phyloP scores from a whole-genome alignment of 2,329 filamentous ascomycete genomes.

The Berkeleyomyces rouxiae region DNA sequence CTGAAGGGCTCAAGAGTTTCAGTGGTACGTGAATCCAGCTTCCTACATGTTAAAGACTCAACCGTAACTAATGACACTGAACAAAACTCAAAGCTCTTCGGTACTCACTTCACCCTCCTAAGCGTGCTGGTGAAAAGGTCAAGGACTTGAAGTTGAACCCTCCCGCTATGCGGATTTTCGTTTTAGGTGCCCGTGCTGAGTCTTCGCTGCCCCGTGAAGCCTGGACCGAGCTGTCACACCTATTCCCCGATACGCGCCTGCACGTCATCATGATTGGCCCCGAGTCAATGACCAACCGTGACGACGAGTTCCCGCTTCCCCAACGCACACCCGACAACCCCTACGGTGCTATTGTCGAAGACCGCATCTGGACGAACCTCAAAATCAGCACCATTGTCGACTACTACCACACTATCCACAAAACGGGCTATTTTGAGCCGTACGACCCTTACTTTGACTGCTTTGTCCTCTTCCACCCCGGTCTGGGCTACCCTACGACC shows the following conservation, averaged over 20 bases:
- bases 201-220: conserved; percentile 86
- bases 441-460: conserved; percentile 98
- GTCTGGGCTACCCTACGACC: conserved; percentile 82
- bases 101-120: conserved; percentile 83
- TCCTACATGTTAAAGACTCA: not conserved
- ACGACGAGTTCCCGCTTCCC: conserved; percentile 82
- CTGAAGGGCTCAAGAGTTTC: conserved; percentile 83
- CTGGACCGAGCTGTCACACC: conserved; percentile 84
- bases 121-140: conserved; percentile 51
- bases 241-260: conserved; percentile 84
- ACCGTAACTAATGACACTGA: conserved; percentile 4
- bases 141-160: conserved; percentile 69
- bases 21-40: conserved; percentile 45
- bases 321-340: conserved; percentile 72
- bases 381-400: conserved; percentile 98
- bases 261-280: conserved; percentile 91
- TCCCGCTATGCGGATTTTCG: conserved; percentile 79
- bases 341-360: conserved; percentile 86
- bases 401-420: conserved; percentile 93
- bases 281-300: conserved; percentile 87
- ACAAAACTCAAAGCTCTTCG: conserved; percentile 47
- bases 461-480: conserved; percentile 93
- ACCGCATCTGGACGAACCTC: conserved; percentile 70
- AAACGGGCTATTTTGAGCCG: conserved; percentile 76
- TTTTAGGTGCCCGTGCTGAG: conserved; percentile 90